Evolutionary conservation across 257 asterid species (phyloP).

Genomic region (Primulina tabacum): DNA sequence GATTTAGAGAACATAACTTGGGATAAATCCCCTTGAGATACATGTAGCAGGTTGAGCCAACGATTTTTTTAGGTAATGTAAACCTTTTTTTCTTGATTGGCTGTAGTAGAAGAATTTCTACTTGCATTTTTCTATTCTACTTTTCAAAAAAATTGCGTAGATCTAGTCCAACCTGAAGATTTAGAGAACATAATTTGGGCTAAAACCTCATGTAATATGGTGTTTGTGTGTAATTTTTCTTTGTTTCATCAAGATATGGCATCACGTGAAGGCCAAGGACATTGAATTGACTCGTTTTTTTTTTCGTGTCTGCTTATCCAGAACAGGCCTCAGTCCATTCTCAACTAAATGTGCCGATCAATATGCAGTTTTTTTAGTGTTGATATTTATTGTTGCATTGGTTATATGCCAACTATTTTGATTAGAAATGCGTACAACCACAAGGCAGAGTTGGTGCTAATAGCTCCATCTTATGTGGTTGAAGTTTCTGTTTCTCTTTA

Average conservation of each 20-base stretch:
- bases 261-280: slow-evolving; percentile 1
- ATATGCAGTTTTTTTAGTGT: slow-evolving; percentile 9
- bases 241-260: neutral
- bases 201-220: neutral
- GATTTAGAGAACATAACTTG: neutral
- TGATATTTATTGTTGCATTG: neutral
- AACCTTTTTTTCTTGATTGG: neutral
- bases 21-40: too few species aligned
- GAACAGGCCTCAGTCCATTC: slow-evolving; percentile 2
- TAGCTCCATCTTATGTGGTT: slow-evolving; percentile 7
- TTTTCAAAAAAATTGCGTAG: slow-evolving; percentile 4
- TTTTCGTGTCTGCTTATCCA: neutral
- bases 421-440: slow-evolving; percentile 4
- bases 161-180: neutral
- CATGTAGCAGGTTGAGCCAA: neutral
- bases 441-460: slow-evolving; percentile 8
- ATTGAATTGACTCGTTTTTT: neutral
- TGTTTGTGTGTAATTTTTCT: neutral
- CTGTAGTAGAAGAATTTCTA: neutral
- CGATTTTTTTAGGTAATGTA: neutral
- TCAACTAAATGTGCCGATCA: neutral
- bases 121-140: neutral
- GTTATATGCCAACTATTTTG: slow-evolving; percentile 5
- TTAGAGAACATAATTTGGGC: neutral
- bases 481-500: neutral